Evolutionary conservation across 306 rosid species (phyloP).

Genomic region (Carpinus viminea): DNA sequence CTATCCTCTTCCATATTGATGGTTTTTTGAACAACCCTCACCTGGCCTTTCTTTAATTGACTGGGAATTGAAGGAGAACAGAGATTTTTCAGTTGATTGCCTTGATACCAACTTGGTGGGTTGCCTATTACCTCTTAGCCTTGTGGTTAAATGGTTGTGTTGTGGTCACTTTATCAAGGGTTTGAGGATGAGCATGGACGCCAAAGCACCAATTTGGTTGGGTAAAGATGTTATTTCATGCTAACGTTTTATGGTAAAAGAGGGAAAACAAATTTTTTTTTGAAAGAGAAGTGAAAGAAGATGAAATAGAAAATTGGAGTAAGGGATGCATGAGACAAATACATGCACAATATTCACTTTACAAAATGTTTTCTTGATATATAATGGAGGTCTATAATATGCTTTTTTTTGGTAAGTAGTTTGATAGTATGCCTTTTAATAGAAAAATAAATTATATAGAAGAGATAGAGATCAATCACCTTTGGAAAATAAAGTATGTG

Average conservation of each 20-base stretch:
- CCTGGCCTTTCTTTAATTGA: not conserved
- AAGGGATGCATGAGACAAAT: not conserved
- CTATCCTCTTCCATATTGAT: not conserved
- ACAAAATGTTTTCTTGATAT: not conserved
- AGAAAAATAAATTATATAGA: not conserved
- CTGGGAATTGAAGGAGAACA: not conserved
- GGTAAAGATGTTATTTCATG: not conserved
- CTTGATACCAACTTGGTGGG: not conserved
- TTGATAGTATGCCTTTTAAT: not conserved
- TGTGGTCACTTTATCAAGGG: not conserved
- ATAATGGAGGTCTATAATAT: not conserved
- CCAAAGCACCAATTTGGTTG: not conserved
- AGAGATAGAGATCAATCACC: not conserved
- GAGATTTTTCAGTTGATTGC: not conserved
- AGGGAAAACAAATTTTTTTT: not conserved
- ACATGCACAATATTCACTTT: not conserved
- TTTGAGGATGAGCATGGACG: not conserved
- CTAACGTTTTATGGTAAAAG: not conserved
- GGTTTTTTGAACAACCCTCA: not conserved
- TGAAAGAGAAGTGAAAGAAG: not conserved
- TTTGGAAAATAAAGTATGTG: not conserved
- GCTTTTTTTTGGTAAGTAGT: not conserved
- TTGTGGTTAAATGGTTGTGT: not conserved
- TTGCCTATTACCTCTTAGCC: not conserved
- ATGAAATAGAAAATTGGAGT: not conserved